Evolutionary conservation across 257 asterid genomes (phyloP), one percentile per base, ranked within the genome.

Genomic region (Forsythia suspensa): DNA sequence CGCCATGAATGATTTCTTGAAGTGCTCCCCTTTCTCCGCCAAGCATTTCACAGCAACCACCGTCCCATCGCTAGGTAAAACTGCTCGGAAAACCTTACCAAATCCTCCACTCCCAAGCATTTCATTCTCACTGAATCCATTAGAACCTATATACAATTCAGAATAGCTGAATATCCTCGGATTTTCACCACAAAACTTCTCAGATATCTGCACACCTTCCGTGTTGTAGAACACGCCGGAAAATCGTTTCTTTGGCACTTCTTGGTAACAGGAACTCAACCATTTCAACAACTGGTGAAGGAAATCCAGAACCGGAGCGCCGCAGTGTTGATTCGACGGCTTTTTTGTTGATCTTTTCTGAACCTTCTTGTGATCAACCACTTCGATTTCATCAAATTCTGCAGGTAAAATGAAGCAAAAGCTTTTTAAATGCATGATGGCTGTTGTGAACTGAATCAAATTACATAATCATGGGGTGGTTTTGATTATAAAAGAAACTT

Each of bases 31-130:
- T 48, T 81, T 85, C 86, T 92, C 97, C 13, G 87, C 88, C 86
- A 95, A 59, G 84, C 99, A 92, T 82, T 95, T 95, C 13, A 93
- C 98, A 5, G 99, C 99, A 46, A 88, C 99, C 43, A 77, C 82
- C 21, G 92, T 91, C 13, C 96, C 96, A 55, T 95, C 99, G 79
- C 99, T 91, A 0, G 99, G 99, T 5, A 95, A 90, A 73, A 90
- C 82, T 2, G 98, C 97, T 8, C 90, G 61, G 85, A 86, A 93
- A 20, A 95, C 99, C 66, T 87, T 72, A 48, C 99, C 99, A 44
- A 93, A 95, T 0, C 98, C 99, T 1, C 99, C 99, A 78, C 95
- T 90, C 2, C 99, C 99, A 20, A 95, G 90, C 6, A 93, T 42
- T 70, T 85, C 87, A 4, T 82, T 78, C 29, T 83, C 82, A 69